Evolutionary conservation across 2,329 filamentous ascomycete species (phyloP).

Genomic region (Talaromyces sp.): DNA sequence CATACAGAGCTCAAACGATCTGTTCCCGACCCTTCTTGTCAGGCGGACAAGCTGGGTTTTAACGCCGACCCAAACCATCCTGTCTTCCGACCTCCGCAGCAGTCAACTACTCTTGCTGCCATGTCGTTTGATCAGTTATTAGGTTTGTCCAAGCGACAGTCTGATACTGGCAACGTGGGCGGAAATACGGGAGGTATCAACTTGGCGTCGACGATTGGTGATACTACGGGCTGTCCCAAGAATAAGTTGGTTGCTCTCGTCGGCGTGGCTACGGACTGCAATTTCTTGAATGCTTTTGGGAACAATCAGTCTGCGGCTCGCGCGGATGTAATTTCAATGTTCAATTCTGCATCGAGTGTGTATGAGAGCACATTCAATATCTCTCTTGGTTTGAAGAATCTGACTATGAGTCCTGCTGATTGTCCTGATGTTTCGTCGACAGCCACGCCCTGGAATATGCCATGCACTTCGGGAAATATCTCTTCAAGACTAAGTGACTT

Average conservation of each 20-base stretch:
- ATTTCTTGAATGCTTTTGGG: slow-evolving; percentile 50
- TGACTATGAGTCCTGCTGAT: slow-evolving; percentile 65
- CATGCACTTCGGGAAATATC: slow-evolving; percentile 60
- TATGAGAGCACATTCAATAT: slow-evolving; percentile 95
- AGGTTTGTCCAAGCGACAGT: slow-evolving; percentile 60
- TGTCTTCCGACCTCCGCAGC: slow-evolving; percentile 55
- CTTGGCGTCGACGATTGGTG: slow-evolving; percentile 73
- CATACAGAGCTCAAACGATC: slow-evolving; percentile 65
- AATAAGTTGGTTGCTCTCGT: slow-evolving; percentile 90
- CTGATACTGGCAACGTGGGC: slow-evolving; percentile 64
- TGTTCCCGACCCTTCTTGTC: slow-evolving; percentile 53
- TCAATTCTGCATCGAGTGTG: slow-evolving; percentile 81
- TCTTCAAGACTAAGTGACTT: slow-evolving; percentile 80
- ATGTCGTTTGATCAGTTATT: slow-evolving; percentile 65
- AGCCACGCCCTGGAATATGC: slow-evolving; percentile 78
- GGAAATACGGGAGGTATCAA: slow-evolving; percentile 80
- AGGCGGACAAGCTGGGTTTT: slow-evolving; percentile 72
- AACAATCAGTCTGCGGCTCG: slow-evolving; percentile 62
- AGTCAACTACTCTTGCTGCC: slow-evolving; percentile 56
- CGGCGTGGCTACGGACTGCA: slow-evolving; percentile 88
- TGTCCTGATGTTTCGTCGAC: slow-evolving; percentile 68
- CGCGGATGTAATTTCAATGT: slow-evolving; percentile 72
- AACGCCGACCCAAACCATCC: slow-evolving; percentile 72
- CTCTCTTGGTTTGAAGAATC: slow-evolving; percentile 80
- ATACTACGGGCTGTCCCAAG: slow-evolving; percentile 75